Conservation (phyloP, 805 yeast genomes). For the Clavispora vitiphila region DNA sequence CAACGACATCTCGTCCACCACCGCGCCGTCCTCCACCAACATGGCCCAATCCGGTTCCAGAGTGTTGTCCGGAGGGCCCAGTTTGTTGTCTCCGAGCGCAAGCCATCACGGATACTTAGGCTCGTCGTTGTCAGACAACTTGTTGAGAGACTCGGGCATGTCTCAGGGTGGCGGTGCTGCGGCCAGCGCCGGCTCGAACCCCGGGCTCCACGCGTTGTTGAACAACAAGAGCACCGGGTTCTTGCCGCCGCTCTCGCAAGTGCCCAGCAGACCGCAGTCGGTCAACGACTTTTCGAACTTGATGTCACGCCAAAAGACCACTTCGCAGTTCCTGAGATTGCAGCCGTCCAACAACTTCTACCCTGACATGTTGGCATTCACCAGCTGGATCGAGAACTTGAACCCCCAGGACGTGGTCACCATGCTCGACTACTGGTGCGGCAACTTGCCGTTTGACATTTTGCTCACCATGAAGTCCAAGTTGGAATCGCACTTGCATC, state of each 20-base stretch:
- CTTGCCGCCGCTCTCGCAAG: slow-evolving; percentile 24
- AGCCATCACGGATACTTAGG: slow-evolving; percentile 6
- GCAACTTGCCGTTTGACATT: slow-evolving; percentile 47
- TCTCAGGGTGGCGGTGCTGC: slow-evolving; percentile 19
- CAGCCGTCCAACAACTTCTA: slow-evolving; percentile 22
- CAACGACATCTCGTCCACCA: background rate
- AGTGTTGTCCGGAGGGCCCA: slow-evolving; percentile 9
- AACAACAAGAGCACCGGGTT: slow-evolving; percentile 20
- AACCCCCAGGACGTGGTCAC: slow-evolving; percentile 47
- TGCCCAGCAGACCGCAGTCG: slow-evolving; percentile 39
- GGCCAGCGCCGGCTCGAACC: no score
- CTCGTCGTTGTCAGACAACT: slow-evolving; percentile 6
- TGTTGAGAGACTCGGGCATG: slow-evolving; percentile 18
- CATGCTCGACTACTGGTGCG: slow-evolving; percentile 50
- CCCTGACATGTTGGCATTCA: slow-evolving; percentile 46
- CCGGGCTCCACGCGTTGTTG: slow-evolving; percentile 22
- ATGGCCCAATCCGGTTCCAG: background rate
- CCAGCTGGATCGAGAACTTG: slow-evolving; percentile 29
- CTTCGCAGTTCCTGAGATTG: slow-evolving; percentile 2
- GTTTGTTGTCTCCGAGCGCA: slow-evolving; percentile 16
- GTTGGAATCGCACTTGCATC: slow-evolving; percentile 35
- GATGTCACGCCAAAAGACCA: slow-evolving; percentile 1
- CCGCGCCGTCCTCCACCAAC: background rate
- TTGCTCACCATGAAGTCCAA: slow-evolving; percentile 45
- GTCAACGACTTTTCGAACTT: slow-evolving; percentile 32